Evolutionary conservation across 805 yeast genomes (phyloP), one percentile per base, ranked within the genome.

Genomic region (Sugiyamaella marilandica): DNA sequence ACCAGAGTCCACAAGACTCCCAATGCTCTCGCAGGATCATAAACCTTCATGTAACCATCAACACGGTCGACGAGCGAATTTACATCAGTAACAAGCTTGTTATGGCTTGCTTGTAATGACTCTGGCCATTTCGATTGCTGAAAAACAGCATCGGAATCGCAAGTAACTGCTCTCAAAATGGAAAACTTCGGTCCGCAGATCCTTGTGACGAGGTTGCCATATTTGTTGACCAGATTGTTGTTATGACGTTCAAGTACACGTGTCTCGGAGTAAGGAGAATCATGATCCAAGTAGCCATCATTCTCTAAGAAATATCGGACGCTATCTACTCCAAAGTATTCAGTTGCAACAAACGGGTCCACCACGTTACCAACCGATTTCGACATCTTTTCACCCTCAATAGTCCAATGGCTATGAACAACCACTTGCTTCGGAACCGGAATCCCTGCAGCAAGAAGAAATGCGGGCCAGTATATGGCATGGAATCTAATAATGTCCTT

Each of bases 391-490:
- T 81, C 73, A 0, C 98, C 98, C 33, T 83, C 85, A 67, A 85
- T 79, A 19, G 91, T 73, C 98, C 98, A 94, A 67, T 94, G 99
- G 5, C 95, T 84, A 71, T 94, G 99, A 1, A 94, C 96, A 5
- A 90, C 76, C 2, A 94, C 79, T 53, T 82, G 84, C 41, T 76
- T 70, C 0, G 98, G 98, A 5, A 85, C 62, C 3, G 78, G 79
- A 0, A 87, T 63, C 0, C 77, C 85, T 0, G 95, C 94, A 0
- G 97, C 97, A 77, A 91, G 71, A 53, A 94, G 71, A 54, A 94
- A 84, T 1, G 88, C 82, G 0, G 98, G 98, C 99, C 99, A 94
- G 63, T 88, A 90, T 11, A 91, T 78, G 58, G 95, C 83, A 63
- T 94, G 99, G 67, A 94, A 94, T 4, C 89, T 75, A 44, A 81